Conservation (phyloP, 140 eudicot species). For the Oenanthe javanica region DNA sequence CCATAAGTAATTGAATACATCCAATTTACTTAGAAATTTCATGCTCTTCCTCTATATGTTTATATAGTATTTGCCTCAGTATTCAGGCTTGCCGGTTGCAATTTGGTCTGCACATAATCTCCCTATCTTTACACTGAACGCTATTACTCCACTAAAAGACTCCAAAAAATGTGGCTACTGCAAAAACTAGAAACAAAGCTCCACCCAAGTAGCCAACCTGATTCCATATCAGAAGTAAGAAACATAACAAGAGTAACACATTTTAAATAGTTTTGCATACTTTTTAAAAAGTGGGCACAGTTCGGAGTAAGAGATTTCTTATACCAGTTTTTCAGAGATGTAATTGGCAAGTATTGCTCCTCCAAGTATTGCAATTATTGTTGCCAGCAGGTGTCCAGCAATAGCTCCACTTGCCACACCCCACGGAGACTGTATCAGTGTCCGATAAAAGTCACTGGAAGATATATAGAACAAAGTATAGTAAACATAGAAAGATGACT, state of each 20-base stretch:
- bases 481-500: neutral
- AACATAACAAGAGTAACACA: neutral
- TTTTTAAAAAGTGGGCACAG: neutral
- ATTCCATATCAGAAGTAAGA: constrained; percentile 12
- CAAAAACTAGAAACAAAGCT: constrained; percentile 65
- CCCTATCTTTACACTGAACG: constrained; percentile 11
- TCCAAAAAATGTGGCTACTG: constrained; percentile 83
- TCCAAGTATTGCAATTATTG: constrained; percentile 74
- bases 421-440: constrained; percentile 77
- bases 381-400: constrained; percentile 84
- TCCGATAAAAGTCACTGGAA: neutral
- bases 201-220: constrained; percentile 98
- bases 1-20: neutral
- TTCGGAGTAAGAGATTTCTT: neutral
- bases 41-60: neutral
- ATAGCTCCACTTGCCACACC: constrained; percentile 99
- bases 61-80: neutral
- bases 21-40: neutral
- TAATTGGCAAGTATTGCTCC: constrained; percentile 89
- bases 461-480: neutral
- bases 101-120: neutral
- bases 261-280: neutral
- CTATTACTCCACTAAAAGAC: constrained; percentile 41
- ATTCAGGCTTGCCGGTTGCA: neutral
- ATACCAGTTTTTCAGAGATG: constrained; percentile 91